Base-by-base conservation (phyloP, 1,139 yeast genomes). In the Yamadazyma diddensiae region DNA sequence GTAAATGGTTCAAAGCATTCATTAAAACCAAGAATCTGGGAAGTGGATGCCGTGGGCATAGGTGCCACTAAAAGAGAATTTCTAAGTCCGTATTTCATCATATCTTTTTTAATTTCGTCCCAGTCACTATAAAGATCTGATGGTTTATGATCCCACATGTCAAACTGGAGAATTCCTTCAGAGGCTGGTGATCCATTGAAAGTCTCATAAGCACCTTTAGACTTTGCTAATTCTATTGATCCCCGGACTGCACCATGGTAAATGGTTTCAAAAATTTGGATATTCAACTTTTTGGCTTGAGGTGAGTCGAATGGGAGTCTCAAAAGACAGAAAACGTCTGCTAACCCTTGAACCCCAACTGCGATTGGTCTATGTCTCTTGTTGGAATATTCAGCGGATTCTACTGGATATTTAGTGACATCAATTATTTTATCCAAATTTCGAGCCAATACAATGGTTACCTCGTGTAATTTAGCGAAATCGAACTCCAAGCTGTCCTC, bases 11-110 rank as follows among this genome's bases (percentile, higher is more conserved):
- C 96, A 59, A 86, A 86, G 57, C 95, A 86, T 59, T 86, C 96
- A 52, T 82, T 87, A 67, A 77, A 82, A 26, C 95, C 96, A 43
- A 86, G 69, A 40, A 86, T 86, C 62, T 86, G 95, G 12, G 95
- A 87, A 2, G 96, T 86, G 3, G 95, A 85, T 2, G 95, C 95
- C 19, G 96, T 86, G 27, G 96, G 96, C 96, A 86, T 86, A 29
- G 95, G 95, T 3, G 94, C 96, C 35, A 85, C 85, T 35, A 87
- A 66, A 49, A 86, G 64, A 11, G 95, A 86, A 70, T 86, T 86
- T 52, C 95, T 70, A 38, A 86, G 47, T 32, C 96, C 96, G 53
- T 77, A 63, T 50, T 66, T 62, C 41, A 68, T 67, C 47, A 86
- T 59, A 34, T 77, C 67, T 20, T 60, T 70, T 62, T 84, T 86